Percentiles rank a stretch among this genome's conserved stretches.
These are phyloP conservation scores for Chytriomyces hyalinus DNA, from an alignment of 192 early-diverging fungal species.

Conservation along the genomic window DNA sequence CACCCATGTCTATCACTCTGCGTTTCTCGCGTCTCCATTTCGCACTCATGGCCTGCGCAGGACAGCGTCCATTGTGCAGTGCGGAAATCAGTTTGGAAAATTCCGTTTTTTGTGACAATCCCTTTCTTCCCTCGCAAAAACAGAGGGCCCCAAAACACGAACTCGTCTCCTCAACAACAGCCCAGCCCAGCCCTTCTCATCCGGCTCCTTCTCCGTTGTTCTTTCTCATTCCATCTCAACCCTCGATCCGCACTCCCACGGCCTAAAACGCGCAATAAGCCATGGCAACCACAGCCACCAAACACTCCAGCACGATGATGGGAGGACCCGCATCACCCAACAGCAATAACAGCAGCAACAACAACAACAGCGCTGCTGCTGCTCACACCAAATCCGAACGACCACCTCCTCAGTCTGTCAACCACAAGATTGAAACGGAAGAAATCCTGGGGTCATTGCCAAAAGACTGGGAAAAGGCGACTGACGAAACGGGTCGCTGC, in stretches of 20 bases:
- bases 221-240: background rate
- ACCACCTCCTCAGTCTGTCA: slow-evolving; percentile 26
- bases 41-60: no score
- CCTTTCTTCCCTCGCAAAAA: background rate
- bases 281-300: slow-evolving; percentile 16
- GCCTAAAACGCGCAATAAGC: background rate
- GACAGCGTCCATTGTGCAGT: no score
- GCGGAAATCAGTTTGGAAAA: no score
- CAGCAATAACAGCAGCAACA: background rate
- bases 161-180: no score
- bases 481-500: slow-evolving; percentile 33
- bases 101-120: background rate
- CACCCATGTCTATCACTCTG: no score
- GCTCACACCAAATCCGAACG: background rate
- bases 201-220: background rate
- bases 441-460: slow-evolving; percentile 45
- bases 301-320: background rate
- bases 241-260: background rate
- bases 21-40: no score
- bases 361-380: background rate
- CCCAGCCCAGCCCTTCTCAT: background rate
- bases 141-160: no score
- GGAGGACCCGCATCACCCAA: no score
- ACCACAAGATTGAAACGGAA: slow-evolving; percentile 48
- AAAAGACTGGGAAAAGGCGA: slow-evolving; percentile 44